Conservation (phyloP, 768 basidiomycete species). For the Mycena metata region DNA sequence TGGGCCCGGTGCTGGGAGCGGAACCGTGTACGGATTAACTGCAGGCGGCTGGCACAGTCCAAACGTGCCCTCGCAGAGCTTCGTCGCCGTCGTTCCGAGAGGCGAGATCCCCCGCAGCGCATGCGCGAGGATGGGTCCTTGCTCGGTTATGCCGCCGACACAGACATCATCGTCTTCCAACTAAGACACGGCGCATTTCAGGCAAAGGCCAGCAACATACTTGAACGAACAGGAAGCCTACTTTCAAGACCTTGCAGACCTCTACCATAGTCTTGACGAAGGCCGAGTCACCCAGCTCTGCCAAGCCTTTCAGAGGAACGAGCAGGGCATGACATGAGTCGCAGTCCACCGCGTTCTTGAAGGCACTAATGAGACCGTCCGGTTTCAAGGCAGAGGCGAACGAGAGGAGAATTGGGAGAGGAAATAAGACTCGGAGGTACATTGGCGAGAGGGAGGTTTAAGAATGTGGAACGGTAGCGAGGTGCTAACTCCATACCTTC, state of each 20-base stretch:
- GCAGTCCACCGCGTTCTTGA: constrained; percentile 63
- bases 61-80: constrained; percentile 67
- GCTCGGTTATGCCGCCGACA: constrained; percentile 60
- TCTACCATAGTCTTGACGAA: constrained; percentile 59
- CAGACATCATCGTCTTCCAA: constrained; percentile 72
- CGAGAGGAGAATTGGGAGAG: constrained; percentile 7
- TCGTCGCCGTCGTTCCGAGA: constrained; percentile 62
- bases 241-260: constrained; percentile 60
- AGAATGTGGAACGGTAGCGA: too few species aligned
- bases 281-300: constrained; percentile 60
- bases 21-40: constrained; percentile 59
- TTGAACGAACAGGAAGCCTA: constrained; percentile 35
- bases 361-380: constrained; percentile 53
- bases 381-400: background rate
- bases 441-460: constrained; percentile 1
- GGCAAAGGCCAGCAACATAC: background rate
- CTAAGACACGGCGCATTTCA: constrained; percentile 48
- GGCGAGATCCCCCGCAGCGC: constrained; percentile 64
- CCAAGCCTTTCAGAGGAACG: constrained; percentile 60
- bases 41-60: constrained; percentile 66
- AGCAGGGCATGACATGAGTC: constrained; percentile 65
- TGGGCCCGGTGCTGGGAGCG: constrained; percentile 59
- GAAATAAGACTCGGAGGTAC: background rate
- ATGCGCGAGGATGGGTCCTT: constrained; percentile 72
- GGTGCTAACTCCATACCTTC: too few species aligned